Percentiles rank a stretch among this genome's conserved stretches.
Evolutionary conservation across 441 rosid genomes (phyloP).

Genomic region (Flueggea neowawraea): DNA sequence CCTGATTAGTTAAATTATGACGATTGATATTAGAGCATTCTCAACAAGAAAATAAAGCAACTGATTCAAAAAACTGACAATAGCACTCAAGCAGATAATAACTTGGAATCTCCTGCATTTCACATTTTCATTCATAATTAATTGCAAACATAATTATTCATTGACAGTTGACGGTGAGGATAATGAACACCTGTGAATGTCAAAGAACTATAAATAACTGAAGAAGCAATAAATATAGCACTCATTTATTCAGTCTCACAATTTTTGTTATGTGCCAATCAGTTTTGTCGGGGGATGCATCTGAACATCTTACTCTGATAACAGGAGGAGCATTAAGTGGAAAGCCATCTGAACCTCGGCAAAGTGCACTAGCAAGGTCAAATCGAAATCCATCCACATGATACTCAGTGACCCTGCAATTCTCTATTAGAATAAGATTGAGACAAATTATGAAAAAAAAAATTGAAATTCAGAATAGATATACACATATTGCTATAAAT

Average conservation of each 20-base stretch:
- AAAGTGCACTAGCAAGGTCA: conserved; percentile 93
- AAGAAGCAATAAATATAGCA: too few species aligned
- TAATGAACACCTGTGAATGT: too few species aligned
- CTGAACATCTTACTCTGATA: conserved; percentile 50
- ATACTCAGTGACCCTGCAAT: conserved; percentile 70
- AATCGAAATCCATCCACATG: conserved; percentile 97
- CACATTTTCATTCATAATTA: not conserved
- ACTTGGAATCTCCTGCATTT: not conserved
- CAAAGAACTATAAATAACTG: too few species aligned
- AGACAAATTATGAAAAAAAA: not conserved
- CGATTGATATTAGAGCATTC: not conserved
- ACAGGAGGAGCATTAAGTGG: conserved; percentile 82
- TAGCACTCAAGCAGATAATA: not conserved
- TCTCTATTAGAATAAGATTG: not conserved
- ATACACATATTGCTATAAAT: not conserved
- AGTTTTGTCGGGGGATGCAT: not conserved
- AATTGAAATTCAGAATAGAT: not conserved
- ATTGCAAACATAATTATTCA: not conserved
- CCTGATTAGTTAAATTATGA: conserved; percentile 43
- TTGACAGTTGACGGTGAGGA: too few species aligned
- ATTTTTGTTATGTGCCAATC: not conserved
- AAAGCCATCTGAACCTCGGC: conserved; percentile 94
- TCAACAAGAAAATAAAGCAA: conserved; percentile 1
- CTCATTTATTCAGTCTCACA: not conserved
- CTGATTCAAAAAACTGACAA: not conserved